Base-by-base conservation (phyloP, 306 rosid genomes). In the Glycyrrhiza uralensis region DNA sequence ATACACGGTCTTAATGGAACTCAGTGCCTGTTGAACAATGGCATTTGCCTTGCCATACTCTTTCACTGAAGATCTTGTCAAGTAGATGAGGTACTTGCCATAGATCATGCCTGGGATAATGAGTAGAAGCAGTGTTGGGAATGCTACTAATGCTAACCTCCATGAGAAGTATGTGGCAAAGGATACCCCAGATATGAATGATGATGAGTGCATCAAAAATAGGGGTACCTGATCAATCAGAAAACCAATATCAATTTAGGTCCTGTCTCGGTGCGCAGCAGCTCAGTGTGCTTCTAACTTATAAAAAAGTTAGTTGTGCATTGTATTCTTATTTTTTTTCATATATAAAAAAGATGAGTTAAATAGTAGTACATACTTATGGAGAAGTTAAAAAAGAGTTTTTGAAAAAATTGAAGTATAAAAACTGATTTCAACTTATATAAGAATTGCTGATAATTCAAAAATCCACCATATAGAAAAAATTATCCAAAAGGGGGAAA, bases 91-190 rank as follows among this genome's bases (percentile, higher is more conserved):
- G 81, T 89, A 94, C 45, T 89, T 94, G 2, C 98, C 97, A 36
- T 94, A 91, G 2, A 88, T 83, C 83, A 94, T 73, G 28, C 98
- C 98, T 0, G 98, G 98, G 60, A 94, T 94, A 6, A 94, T 87
- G 5, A 94, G 88, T 4, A 94, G n/a, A 35, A 94, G 30, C 10
- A 94, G 72, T 0, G 97, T 86, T 64, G 98, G 98, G 24, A 85
- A 89, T 44, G 97, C 98, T 24, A 87, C 93, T 49, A 89, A 18
- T 3, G 96, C 78, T 39, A 94, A 62, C 56, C 95, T 89, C 98
- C 96, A 89, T 22, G 96, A 91, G 69, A 94, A 86, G 82, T 83
- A 89, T 0, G 91, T 77, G 3, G 98, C 83, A 75, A 93, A 93
- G 0, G 77, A 89, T 0, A 91, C 63, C 38, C 98, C 98, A 1